Evolutionary conservation across 1,284 basidiomycete species (phyloP), one percentile per base, ranked within the genome.

Genomic region (Marasmius fiardii): DNA sequence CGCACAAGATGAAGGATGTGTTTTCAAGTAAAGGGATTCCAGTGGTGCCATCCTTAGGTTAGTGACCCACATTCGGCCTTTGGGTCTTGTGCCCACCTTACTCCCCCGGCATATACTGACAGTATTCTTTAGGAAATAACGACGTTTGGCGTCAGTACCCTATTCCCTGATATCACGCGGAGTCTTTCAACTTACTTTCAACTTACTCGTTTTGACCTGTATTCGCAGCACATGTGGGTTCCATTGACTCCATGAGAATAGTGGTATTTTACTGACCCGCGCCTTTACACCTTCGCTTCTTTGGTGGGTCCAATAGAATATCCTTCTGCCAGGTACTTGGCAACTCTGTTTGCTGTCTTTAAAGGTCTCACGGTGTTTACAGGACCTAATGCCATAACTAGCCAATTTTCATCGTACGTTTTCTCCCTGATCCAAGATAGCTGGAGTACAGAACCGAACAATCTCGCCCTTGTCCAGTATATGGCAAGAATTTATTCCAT

Each of bases 401-500:
- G 82, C 60, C 83, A 87, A 67, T 93, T 86, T 67, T 74, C 86
- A 37, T 80, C 80, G 90, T 92, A 67, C 61, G 82, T 71, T 47
- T 44, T 41, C 55, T 54, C 33, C 49, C 50, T 26, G n/a, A 21
- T 12, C 52, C 44, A 20, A 37, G 44, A 11, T 31, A 20, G 35
- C 28, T n/a, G 23, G 31, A 16, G 33, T 24, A 26, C 43, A 26
- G 35, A 20, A 52, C 33, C n/a, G 14, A 37, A 10, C 31, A 20
- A n/a, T n/a, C 26, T 2, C 16, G 41, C 10, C 55, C n/a, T 49
- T 64, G 56, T 14, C 16, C 47, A 91, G 90, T 47, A 90, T 95
- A 58, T 96, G 94, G 94, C 76, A 80, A 55, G 67, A 81, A 11
- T 93, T 92, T 66, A 89, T 98, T 52, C 95, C 94, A 1, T 87